Conservation (phyloP, 352 stramenopile genomes). For the Peronospora destructor region DNA sequence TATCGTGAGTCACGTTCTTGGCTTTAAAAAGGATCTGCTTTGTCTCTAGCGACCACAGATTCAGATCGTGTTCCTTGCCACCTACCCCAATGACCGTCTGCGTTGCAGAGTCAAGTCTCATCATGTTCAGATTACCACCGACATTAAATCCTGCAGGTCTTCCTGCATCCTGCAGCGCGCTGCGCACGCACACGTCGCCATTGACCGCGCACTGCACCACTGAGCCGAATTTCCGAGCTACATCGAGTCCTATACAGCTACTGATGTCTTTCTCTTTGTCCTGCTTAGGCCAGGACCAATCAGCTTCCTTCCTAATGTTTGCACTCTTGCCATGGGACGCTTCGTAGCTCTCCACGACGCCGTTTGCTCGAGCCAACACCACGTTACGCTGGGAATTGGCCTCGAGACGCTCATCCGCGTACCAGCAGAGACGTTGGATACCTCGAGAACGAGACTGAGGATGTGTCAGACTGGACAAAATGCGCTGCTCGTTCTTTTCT, state of each 20-base stretch:
- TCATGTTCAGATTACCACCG: constrained; percentile 39
- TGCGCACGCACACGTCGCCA: constrained; percentile 51
- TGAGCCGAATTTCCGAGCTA: constrained; percentile 52
- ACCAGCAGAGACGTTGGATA: constrained; percentile 59
- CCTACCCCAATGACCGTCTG: constrained; percentile 66
- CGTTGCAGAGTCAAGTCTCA: constrained; percentile 39
- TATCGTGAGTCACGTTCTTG: constrained; percentile 86
- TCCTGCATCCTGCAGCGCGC: constrained; percentile 31
- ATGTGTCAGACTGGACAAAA: constrained; percentile 40
- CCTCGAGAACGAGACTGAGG: constrained; percentile 40
- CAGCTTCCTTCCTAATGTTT: constrained; percentile 26
- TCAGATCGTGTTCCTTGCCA: constrained; percentile 77
- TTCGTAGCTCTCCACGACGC: constrained; percentile 60
- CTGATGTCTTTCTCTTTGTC: constrained; percentile 12
- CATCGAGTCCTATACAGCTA: constrained; percentile 45
- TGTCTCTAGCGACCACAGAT: constrained; percentile 78
- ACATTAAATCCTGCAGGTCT: constrained; percentile 54
- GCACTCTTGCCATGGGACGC: constrained; percentile 33
- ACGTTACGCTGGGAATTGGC: constrained; percentile 37
- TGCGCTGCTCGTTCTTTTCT: constrained; percentile 60
- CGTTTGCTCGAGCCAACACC: constrained; percentile 51
- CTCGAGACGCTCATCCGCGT: constrained; percentile 39
- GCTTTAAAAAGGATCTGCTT: constrained; percentile 69
- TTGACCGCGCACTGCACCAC: constrained; percentile 58
- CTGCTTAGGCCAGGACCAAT: constrained; percentile 39